These are phyloP conservation scores for Xylaria scruposa DNA, from an alignment of 495 filamentous ascomycete genomes.

Conservation along the genomic window DNA sequence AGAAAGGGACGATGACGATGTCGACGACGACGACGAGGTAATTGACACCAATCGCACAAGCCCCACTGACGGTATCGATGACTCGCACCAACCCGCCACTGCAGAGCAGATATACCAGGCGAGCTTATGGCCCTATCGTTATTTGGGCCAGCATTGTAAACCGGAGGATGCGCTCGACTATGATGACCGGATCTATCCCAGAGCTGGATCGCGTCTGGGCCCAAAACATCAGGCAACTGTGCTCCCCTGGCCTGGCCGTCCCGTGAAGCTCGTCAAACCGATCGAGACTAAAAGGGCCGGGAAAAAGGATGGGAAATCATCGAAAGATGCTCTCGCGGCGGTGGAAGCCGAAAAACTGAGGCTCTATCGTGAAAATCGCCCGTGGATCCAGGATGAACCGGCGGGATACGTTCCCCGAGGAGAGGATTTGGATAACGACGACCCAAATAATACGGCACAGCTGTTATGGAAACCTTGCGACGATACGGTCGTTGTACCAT, in stretches of 20 bases:
- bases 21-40: conserved; percentile 77
- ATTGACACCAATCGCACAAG: conserved; percentile 65
- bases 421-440: conserved; percentile 66
- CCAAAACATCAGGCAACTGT: conserved; percentile 92
- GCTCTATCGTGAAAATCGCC: conserved; percentile 75
- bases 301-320: conserved; percentile 70
- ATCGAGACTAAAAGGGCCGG: conserved; percentile 77
- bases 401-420: conserved; percentile 83
- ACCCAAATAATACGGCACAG: conserved; percentile 54
- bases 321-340: conserved; percentile 79
- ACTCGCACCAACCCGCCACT: conserved; percentile 72
- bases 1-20: conserved; percentile 82
- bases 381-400: conserved; percentile 93
- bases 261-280: conserved; percentile 89
- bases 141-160: conserved; percentile 93
- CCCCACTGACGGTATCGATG: conserved; percentile 60
- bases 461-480: conserved; percentile 64
- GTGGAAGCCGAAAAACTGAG: conserved; percentile 74
- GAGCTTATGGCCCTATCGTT: conserved; percentile 94
- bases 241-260: conserved; percentile 78
- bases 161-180: conserved; percentile 97
- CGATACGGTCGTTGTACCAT: conserved; percentile 21
- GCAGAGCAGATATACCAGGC: conserved; percentile 91
- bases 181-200: conserved; percentile 96
- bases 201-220: conserved; percentile 90